Evolutionary conservation across 75 land plant species (phyloP), one percentile per base, ranked within the genome.

Genomic region (Gnetum montanum): DNA sequence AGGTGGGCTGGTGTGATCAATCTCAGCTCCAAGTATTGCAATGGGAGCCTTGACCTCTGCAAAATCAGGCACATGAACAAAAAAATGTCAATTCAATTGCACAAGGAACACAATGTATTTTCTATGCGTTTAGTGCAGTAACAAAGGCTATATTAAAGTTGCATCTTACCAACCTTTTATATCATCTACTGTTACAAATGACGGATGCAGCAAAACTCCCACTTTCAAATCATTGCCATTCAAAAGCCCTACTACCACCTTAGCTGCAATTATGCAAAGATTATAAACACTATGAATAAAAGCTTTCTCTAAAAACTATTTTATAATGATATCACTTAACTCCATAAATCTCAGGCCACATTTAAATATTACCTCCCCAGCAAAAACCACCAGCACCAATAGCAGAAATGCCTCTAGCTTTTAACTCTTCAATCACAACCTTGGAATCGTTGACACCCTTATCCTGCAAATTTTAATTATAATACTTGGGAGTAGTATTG

Each of bases 11-110:
- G 67, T 57, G 0, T 77, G 64, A 54, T 88, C 94, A 13, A 73
- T 67, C 68, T 88, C 94, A 43, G 94, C 94, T 41, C 76, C 94
- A 38, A 88, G 62, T 10, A 88, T 48, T 19, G 83, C 55, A 51
- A 78, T 61, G 10, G 73, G 85, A 20, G 30, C 63, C 58, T 77
- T 80, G 23, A 78, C 69, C 52, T 31, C 91, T 84, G 75, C 43
- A n/a, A n/a, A n/a, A n/a, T n/a, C n/a, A n/a, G n/a, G n/a, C n/a
- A n/a, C n/a, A n/a, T 27, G n/a, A n/a, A n/a, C n/a, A n/a, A n/a
- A n/a, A n/a, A n/a, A n/a, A n/a, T n/a, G n/a, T n/a, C n/a, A n/a
- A n/a, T n/a, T n/a, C n/a, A n/a, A n/a, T n/a, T n/a, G n/a, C n/a
- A n/a, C n/a, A n/a, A n/a, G n/a, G n/a, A n/a, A n/a, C n/a, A n/a